phyloP scores from a whole-genome alignment of 2,329 filamentous ascomycete species.

The Grosmannia serpens region DNA sequence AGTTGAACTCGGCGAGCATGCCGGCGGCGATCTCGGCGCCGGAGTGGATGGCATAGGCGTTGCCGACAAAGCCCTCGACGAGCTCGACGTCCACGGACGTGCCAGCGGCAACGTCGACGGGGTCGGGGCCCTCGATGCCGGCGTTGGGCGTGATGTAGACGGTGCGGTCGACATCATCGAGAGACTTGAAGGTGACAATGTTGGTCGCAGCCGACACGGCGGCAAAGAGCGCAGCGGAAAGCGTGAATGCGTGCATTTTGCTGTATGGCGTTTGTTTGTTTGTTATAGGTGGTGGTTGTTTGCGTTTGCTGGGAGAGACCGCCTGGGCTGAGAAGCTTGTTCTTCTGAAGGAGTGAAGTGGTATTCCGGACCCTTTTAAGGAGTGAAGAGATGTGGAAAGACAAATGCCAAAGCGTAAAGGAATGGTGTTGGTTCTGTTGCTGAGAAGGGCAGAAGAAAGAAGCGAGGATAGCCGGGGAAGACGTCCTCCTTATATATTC shows the following conservation, averaged over 20 bases:
- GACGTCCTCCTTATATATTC: background rate
- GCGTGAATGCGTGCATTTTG: conserved; percentile 1
- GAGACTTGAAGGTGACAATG: conserved; percentile 46
- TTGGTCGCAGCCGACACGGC: conserved; percentile 30
- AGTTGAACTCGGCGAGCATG: conserved; percentile 25
- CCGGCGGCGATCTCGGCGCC: conserved; percentile 22
- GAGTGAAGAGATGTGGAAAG: background rate
- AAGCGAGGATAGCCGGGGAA: background rate
- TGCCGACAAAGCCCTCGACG: conserved; percentile 19
- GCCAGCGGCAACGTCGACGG: conserved; percentile 27
- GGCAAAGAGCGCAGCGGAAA: conserved; percentile 15
- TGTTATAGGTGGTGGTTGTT: background rate
- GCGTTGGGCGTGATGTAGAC: conserved; percentile 38
- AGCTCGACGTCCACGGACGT: conserved; percentile 26
- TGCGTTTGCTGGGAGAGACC: background rate
- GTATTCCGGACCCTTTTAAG: background rate
- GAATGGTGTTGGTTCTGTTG: background rate
- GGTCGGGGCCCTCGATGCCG: conserved; percentile 22
- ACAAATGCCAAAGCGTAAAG: background rate
- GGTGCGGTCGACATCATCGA: conserved; percentile 38
- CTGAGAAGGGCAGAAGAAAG: background rate
- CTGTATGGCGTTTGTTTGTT: background rate
- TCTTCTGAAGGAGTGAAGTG: background rate
- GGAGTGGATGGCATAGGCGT: conserved; percentile 22
- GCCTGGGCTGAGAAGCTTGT: background rate